phyloP scores from a whole-genome alignment of 2,329 filamentous ascomycete genomes.

The Exophiala calicioides region DNA sequence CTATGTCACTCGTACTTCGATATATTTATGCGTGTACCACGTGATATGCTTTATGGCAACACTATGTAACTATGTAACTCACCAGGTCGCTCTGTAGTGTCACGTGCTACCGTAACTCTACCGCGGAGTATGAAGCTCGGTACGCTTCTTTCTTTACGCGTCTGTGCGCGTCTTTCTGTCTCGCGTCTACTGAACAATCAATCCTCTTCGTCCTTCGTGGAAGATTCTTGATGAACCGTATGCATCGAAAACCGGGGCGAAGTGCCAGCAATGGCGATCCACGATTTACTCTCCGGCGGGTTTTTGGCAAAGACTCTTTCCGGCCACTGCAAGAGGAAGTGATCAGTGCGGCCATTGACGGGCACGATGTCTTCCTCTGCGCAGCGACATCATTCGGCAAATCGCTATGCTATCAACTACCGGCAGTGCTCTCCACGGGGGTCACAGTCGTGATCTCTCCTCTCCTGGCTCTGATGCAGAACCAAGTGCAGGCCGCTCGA shows the following conservation, averaged over 20 bases:
- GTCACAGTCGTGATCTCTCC: slow-evolving; percentile 91
- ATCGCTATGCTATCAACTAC: slow-evolving; percentile 88
- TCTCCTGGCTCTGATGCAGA: slow-evolving; percentile 88
- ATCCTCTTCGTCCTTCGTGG: too few species aligned
- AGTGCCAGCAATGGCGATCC: slow-evolving; percentile 53
- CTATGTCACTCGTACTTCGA: too few species aligned
- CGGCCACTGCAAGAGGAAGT: slow-evolving; percentile 86
- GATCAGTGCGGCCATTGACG: slow-evolving; percentile 75
- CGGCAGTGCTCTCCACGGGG: slow-evolving; percentile 82
- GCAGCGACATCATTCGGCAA: slow-evolving; percentile 78
- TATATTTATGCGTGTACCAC: too few species aligned
- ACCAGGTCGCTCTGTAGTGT: too few species aligned
- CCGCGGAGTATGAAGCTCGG: too few species aligned
- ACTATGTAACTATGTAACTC: too few species aligned
- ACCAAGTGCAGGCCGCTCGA: slow-evolving; percentile 81
- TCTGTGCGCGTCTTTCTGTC: too few species aligned
- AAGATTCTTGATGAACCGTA: too few species aligned
- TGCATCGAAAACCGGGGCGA: slow-evolving; percentile 4
- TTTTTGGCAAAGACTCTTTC: slow-evolving; percentile 74
- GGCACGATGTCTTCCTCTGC: slow-evolving; percentile 90
- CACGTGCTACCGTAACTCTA: slow-evolving; percentile 1
- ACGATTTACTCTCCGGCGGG: slow-evolving; percentile 70
- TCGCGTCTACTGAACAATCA: too few species aligned
- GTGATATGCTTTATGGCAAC: too few species aligned
- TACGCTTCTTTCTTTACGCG: too few species aligned